Evolutionary conservation across 805 yeast genomes (phyloP), one percentile per base, ranked within the genome.

Genomic region (Pichia heedii): DNA sequence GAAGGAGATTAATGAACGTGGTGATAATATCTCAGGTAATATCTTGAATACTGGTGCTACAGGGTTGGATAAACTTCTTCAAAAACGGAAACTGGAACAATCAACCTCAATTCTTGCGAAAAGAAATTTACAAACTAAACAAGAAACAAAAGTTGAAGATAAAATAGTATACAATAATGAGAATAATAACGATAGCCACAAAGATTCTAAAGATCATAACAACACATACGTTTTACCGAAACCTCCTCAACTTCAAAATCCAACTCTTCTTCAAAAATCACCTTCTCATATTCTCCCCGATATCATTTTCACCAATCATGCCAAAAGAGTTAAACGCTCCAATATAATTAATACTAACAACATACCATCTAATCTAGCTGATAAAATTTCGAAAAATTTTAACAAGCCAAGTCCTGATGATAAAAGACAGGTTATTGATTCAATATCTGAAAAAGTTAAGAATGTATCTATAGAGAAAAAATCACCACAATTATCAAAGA

Each of bases 351-450:
- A 21, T 18, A 21, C 15, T 15, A 36, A 43, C 35, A 34, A 29
- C 36, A 33, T 44, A 20, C 40, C 44, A 18, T 8, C 18, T 33
- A 55, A 65, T 45, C 52, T 68, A 54, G 68, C 67, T 37, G 60
- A 58, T 50, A 70, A 67, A 59, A 71, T 74, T 3, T 67, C 70
- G 39, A 54, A 68, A 37, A 81, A 77, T 51, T 86, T 86, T 51
- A 58, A 62, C 12, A 67, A 70, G 48, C 88, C 88, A 15, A 83
- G 95, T 52, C 96, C 96, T 5, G 97, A 89, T 63, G 96, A 87
- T 22, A 54, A 53, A 26, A 45, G 41, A 4, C 38, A 46, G 22
- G 49, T 48, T 9, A 46, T 52, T 15, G 58, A 63, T 4, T 56
- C 58, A 5, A 34, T 61, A n/a, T 42, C 60, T 10, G 49, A 49